These are phyloP conservation scores for Coniochaeta ligniaria DNA, from an alignment of 2,329 filamentous ascomycete species.

Conservation along the genomic window DNA sequence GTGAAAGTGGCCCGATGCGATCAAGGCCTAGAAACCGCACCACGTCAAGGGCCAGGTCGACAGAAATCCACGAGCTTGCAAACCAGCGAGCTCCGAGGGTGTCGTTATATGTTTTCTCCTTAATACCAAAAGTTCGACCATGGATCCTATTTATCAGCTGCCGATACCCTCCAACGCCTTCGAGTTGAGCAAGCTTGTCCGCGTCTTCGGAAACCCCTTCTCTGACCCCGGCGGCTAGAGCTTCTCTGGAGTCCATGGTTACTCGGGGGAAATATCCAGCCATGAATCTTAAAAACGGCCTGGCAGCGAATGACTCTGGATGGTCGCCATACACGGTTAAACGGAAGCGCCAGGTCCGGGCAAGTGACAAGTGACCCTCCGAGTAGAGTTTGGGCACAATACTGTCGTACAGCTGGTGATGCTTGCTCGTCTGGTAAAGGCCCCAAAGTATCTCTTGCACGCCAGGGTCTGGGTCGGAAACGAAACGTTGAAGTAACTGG, in stretches of 20 bases:
- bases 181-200: constrained; percentile 5
- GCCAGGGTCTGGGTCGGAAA: constrained; percentile 25
- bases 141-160: constrained; percentile 29
- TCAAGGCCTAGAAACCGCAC: constrained; percentile 64
- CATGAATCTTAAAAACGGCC: constrained; percentile 41
- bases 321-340: constrained; percentile 32
- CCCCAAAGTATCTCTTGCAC: constrained; percentile 32
- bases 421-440: constrained; percentile 36
- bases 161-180: constrained; percentile 16
- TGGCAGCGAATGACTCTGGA: constrained; percentile 30
- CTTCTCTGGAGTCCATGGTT: neutral
- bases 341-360: constrained; percentile 38
- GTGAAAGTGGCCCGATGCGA: constrained; percentile 64
- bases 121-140: constrained; percentile 29
- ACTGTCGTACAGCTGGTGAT: constrained; percentile 40
- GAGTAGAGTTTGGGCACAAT: constrained; percentile 44
- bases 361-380: constrained; percentile 34
- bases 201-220: neutral
- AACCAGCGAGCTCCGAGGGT: constrained; percentile 73
- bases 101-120: constrained; percentile 53
- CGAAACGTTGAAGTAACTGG: constrained; percentile 31
- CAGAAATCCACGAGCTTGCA: constrained; percentile 61
- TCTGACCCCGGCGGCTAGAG: neutral
- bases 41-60: constrained; percentile 65
- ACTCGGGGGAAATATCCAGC: constrained; percentile 32